Percentiles rank a stretch among this genome's conserved stretches.
phyloP scores from a whole-genome alignment of 1,284 basidiomycete genomes.

The Boletus mariae region DNA sequence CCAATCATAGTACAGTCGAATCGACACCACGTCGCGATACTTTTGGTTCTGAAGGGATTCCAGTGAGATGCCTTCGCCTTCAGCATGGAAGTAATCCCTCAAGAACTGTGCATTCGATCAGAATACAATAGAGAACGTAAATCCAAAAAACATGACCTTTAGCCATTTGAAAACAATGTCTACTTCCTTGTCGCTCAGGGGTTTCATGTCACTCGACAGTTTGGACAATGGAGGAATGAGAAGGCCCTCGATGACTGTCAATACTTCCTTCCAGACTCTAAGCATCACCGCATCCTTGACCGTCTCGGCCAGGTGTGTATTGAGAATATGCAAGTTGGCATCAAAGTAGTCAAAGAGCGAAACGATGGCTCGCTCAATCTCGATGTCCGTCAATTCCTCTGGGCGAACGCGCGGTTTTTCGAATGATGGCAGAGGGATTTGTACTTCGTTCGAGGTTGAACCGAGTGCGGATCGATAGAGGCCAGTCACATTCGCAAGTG shows the following conservation, averaged over 20 bases:
- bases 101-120: slow-evolving; percentile 60
- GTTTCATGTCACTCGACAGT: slow-evolving; percentile 85
- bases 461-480: slow-evolving; percentile 77
- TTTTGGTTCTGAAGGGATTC: slow-evolving; percentile 94
- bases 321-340: slow-evolving; percentile 88
- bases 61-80: slow-evolving; percentile 86
- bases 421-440: slow-evolving; percentile 69
- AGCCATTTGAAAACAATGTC: slow-evolving; percentile 99
- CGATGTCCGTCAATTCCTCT: slow-evolving; percentile 82
- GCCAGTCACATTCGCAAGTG: slow-evolving; percentile 74
- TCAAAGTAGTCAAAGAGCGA: slow-evolving; percentile 97
- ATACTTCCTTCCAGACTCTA: slow-evolving; percentile 95
- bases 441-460: slow-evolving; percentile 61
- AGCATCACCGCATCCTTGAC: slow-evolving; percentile 93
- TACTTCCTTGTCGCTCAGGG: slow-evolving; percentile 91
- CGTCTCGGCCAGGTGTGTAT: slow-evolving; percentile 80
- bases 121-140: background rate
- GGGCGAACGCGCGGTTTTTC: slow-evolving; percentile 71
- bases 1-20: slow-evolving; percentile 93
- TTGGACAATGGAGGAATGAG: slow-evolving; percentile 92
- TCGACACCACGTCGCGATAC: slow-evolving; percentile 88
- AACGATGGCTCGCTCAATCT: slow-evolving; percentile 92
- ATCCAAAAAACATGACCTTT: slow-evolving; percentile 50
- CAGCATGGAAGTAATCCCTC: slow-evolving; percentile 93
- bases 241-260: slow-evolving; percentile 83